Evolutionary conservation across 148 eudicot species (phyloP).

Genomic region (Rhododendron simsii): DNA sequence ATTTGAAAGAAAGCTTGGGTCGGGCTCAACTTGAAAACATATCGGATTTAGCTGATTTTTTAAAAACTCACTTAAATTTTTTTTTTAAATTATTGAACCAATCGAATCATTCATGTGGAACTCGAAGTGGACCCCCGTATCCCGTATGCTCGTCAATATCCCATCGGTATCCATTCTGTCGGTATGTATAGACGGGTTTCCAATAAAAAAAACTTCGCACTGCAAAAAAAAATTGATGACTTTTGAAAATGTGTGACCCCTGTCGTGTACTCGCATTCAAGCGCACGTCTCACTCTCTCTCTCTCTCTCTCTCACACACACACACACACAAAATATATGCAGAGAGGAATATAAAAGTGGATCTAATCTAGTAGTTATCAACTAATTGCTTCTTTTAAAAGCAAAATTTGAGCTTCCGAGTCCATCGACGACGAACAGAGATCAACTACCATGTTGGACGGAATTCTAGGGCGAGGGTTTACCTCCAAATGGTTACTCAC

Average conservation of each 20-base stretch:
- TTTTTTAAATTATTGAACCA: too few species aligned
- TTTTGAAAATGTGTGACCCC: not conserved
- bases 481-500: constrained; percentile 49
- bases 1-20: too few species aligned
- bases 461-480: constrained; percentile 54
- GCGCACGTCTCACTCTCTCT: not conserved
- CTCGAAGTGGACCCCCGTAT: too few species aligned
- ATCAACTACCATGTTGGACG: constrained; percentile 54
- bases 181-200: too few species aligned
- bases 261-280: not conserved
- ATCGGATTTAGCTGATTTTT: too few species aligned
- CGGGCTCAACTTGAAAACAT: too few species aligned
- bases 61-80: too few species aligned
- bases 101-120: too few species aligned
- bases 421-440: constrained; percentile 5
- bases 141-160: too few species aligned
- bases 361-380: not conserved
- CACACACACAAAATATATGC: not conserved
- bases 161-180: too few species aligned
- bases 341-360: not conserved
- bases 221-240: not conserved
- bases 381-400: not conserved
- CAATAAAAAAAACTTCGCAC: too few species aligned
- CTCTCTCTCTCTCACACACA: not conserved
- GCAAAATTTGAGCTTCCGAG: not conserved